Percentiles rank a stretch among this genome's conserved stretches.
phyloP scores from a whole-genome alignment of 768 basidiomycete genomes.

The Tylopilus vinaceipallidus region DNA sequence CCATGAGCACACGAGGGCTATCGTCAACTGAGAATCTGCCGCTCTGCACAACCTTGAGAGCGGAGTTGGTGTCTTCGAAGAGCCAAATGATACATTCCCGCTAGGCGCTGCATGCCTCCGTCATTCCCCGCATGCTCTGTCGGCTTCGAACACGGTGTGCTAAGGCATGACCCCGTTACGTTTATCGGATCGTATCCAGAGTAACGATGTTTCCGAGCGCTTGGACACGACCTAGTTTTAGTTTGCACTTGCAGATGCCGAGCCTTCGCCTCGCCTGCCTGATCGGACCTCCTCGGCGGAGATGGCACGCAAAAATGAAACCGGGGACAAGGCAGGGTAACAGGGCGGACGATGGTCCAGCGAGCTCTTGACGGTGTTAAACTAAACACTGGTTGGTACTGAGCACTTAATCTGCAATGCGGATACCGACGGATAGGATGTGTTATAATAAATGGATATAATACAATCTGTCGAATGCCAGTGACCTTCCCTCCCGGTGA shows the following conservation, averaged over 20 bases:
- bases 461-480: too few relatives aligned
- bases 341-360: constrained; percentile 10
- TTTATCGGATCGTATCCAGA: constrained; percentile 13
- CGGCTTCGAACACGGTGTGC: neutral
- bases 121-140: constrained; percentile 13
- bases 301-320: constrained; percentile 26
- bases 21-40: constrained; percentile 3
- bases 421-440: too few relatives aligned
- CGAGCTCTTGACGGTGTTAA: neutral
- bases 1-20: constrained; percentile 25
- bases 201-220: neutral
- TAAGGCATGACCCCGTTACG: neutral
- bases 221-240: neutral
- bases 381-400: neutral
- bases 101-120: constrained; percentile 2
- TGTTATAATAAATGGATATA: too few relatives aligned
- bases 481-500: too few relatives aligned
- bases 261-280: constrained; percentile 38
- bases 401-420: too few relatives aligned
- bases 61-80: neutral
- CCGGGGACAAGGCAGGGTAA: constrained; percentile 29
- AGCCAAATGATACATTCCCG: neutral
- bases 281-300: constrained; percentile 30
- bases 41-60: constrained; percentile 3
- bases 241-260: constrained; percentile 14